These are phyloP conservation scores for Hanseniaspora lindneri DNA, from an alignment of 805 yeast species.

Conservation along the genomic window DNA sequence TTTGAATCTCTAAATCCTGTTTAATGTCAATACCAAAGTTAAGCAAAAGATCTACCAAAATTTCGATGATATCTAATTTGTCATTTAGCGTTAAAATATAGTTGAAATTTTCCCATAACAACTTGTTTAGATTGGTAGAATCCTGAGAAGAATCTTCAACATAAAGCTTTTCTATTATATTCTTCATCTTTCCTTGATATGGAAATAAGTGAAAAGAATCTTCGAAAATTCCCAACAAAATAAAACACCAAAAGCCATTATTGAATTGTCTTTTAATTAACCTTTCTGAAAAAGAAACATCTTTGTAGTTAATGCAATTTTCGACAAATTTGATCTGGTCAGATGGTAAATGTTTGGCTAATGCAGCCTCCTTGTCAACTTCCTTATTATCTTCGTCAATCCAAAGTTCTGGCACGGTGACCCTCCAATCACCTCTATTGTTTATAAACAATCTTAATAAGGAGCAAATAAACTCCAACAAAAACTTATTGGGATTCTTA, in stretches of 20 bases:
- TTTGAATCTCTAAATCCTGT: constrained; percentile 25
- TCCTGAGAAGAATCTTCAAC: constrained; percentile 31
- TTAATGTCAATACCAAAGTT: constrained; percentile 28
- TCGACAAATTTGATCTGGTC: constrained; percentile 26
- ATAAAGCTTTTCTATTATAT: constrained; percentile 44
- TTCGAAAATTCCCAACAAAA: constrained; percentile 56
- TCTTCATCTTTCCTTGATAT: constrained; percentile 30
- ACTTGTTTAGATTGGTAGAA: constrained; percentile 32
- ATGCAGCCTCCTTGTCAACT: constrained; percentile 13
- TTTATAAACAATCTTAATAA: constrained; percentile 26
- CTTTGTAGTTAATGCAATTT: constrained; percentile 42
- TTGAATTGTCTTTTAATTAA: constrained; percentile 60
- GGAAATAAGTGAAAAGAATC: constrained; percentile 26
- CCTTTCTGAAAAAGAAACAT: constrained; percentile 65
- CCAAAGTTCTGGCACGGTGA: constrained; percentile 27
- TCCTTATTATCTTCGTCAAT: constrained; percentile 16
- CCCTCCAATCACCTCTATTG: constrained; percentile 28
- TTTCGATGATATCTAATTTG: constrained; percentile 46
- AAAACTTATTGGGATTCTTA: constrained; percentile 22
- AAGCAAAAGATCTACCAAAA: constrained; percentile 48
- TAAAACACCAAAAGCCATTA: constrained; percentile 78
- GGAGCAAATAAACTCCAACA: constrained; percentile 25
- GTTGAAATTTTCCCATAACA: constrained; percentile 43
- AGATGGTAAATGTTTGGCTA: constrained; percentile 17
- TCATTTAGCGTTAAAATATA: constrained; percentile 39